These are phyloP conservation scores for Penicillium daleae DNA, from an alignment of 495 filamentous ascomycete genomes.

Conservation along the genomic window DNA sequence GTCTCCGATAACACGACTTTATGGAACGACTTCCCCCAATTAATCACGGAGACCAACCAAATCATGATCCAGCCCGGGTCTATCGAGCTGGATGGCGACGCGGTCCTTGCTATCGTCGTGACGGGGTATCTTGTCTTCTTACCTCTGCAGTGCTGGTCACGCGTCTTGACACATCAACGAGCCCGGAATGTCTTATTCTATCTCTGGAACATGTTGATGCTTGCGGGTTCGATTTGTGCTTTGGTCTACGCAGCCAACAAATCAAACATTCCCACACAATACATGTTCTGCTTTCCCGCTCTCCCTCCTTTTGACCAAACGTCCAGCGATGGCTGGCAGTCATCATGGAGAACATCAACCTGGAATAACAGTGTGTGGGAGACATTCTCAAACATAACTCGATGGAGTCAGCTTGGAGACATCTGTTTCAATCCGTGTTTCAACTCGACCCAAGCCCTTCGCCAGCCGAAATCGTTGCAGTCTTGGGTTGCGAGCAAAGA, in stretches of 20 bases:
- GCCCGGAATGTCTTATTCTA: constrained; percentile 34
- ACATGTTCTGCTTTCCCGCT: constrained; percentile 40
- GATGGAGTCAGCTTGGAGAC: constrained; percentile 28
- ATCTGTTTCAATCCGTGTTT: constrained; percentile 42
- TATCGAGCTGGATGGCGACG: constrained; percentile 39
- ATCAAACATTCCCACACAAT: constrained; percentile 27
- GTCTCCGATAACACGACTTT: constrained; percentile 28
- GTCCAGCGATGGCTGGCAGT: constrained; percentile 37
- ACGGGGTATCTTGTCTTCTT: constrained; percentile 45
- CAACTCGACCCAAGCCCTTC: constrained; percentile 37
- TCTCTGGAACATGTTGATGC: constrained; percentile 39
- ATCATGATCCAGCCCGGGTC: constrained; percentile 32
- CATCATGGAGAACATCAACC: constrained; percentile 24
- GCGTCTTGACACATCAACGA: constrained; percentile 30
- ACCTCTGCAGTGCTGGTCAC: constrained; percentile 42
- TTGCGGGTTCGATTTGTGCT: constrained; percentile 35
- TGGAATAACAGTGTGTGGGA: constrained; percentile 41
- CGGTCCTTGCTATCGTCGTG: constrained; percentile 41
- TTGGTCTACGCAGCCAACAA: constrained; percentile 29
- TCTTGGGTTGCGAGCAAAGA: constrained; percentile 13
- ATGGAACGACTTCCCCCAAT: constrained; percentile 23
- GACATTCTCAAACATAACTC: constrained; percentile 30
- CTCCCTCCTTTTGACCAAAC: constrained; percentile 26
- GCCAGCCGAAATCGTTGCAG: constrained; percentile 25
- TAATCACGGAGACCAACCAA: constrained; percentile 28